Evolutionary conservation across 2,329 filamentous ascomycete genomes (phyloP).

Genomic region (Fragosphaeria purpurea): DNA sequence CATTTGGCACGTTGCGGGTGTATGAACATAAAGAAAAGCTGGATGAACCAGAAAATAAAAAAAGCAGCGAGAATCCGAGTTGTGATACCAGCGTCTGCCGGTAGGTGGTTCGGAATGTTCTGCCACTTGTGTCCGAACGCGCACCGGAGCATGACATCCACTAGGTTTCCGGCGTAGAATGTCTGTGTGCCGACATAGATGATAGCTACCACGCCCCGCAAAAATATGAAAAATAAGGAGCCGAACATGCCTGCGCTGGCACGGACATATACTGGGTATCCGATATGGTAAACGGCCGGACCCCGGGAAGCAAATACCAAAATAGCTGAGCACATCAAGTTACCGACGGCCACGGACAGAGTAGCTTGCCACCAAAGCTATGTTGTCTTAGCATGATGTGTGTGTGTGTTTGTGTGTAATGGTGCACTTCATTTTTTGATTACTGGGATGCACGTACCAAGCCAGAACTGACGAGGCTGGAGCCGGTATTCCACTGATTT

Average conservation of each 20-base stretch:
- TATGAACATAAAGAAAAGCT: slow-evolving; percentile 19
- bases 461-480: slow-evolving; percentile 1
- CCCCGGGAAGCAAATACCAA: slow-evolving; percentile 8
- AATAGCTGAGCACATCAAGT: neutral
- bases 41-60: slow-evolving; percentile 28
- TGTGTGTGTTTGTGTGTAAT: too few relatives aligned
- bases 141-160: slow-evolving; percentile 10
- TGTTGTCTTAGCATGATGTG: neutral
- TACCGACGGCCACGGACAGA: neutral
- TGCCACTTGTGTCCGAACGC: slow-evolving; percentile 11
- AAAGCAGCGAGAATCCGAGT: slow-evolving; percentile 26
- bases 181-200: slow-evolving; percentile 12
- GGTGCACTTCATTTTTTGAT: too few relatives aligned
- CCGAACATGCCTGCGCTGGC: slow-evolving; percentile 9
- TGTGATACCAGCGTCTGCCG: slow-evolving; percentile 22
- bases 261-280: slow-evolving; percentile 8
- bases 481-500: slow-evolving; percentile 3
- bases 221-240: slow-evolving; percentile 7
- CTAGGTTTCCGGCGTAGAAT: slow-evolving; percentile 9
- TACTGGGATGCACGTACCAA: neutral
- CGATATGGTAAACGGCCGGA: slow-evolving; percentile 10
- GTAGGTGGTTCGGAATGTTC: slow-evolving; percentile 19
- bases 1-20: slow-evolving; percentile 21
- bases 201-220: slow-evolving; percentile 10
- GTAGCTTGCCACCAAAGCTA: slow-evolving; percentile 7